Evolutionary conservation across 202 grass and related monocot species (phyloP).

Genomic region (Setaria viridis): DNA sequence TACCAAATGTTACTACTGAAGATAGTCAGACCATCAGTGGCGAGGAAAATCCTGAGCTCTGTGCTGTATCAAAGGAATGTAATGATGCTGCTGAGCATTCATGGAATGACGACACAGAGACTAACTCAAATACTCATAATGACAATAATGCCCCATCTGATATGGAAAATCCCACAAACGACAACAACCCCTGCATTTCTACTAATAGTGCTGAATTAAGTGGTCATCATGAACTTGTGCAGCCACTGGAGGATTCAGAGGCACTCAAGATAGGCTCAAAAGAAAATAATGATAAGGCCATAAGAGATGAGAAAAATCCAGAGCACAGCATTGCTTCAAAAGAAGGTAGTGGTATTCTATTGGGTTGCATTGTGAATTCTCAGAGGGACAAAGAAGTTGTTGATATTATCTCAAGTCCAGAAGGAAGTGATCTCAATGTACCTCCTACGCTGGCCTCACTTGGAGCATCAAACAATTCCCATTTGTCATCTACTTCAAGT

Average conservation of each 20-base stretch:
- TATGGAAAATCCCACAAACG: background rate
- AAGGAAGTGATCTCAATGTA: background rate
- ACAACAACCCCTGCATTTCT: too few relatives aligned
- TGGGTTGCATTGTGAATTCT: background rate
- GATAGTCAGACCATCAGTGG: background rate
- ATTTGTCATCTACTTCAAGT: background rate
- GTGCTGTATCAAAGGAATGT: background rate
- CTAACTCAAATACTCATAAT: conserved; percentile 1
- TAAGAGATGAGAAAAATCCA: too few relatives aligned
- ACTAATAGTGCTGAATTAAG: background rate
- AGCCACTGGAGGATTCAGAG: background rate
- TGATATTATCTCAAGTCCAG: background rate
- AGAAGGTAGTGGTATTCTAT: background rate
- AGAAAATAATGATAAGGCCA: background rate
- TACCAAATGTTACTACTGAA: background rate
- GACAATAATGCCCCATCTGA: background rate
- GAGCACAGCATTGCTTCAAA: background rate
- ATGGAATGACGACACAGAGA: background rate
- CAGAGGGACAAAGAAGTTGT: background rate
- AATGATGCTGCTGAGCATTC: background rate
- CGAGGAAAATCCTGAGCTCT: background rate
- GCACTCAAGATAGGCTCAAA: background rate
- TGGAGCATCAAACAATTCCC: background rate
- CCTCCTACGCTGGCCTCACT: background rate
- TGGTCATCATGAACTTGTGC: background rate